Evolutionary conservation across 2,329 filamentous ascomycete species (phyloP).

Genomic region (Hysterium pulicare): DNA sequence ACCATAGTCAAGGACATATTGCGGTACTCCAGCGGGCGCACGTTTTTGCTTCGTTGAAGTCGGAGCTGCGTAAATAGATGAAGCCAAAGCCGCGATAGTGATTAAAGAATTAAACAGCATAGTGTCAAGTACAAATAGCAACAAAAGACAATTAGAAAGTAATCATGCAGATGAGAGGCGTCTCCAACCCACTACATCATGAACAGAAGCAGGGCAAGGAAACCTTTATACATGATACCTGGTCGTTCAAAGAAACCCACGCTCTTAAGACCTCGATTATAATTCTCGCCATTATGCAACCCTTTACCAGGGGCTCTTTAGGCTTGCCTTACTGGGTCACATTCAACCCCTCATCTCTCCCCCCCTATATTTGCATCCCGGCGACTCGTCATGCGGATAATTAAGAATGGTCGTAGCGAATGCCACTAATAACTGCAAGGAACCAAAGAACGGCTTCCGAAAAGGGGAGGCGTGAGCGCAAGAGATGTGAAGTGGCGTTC

Average conservation of each 20-base stretch:
- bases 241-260: not conserved
- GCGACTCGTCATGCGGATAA: not conserved
- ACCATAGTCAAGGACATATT: slow-evolving; percentile 40
- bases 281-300: not conserved
- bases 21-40: slow-evolving; percentile 26
- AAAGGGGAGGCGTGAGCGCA: not conserved
- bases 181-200: not conserved
- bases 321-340: not conserved
- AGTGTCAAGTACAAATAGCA: not conserved
- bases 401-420: not conserved
- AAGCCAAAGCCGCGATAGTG: not conserved
- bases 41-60: slow-evolving; percentile 18
- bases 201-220: not conserved
- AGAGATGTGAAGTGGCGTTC: not conserved
- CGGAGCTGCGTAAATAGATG: slow-evolving; percentile 11
- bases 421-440: not conserved
- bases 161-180: not conserved
- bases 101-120: slow-evolving; percentile 1
- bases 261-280: not conserved
- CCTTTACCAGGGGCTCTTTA: not conserved
- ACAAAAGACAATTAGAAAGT: not conserved
- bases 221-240: not conserved
- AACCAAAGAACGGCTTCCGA: not conserved
- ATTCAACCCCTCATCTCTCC: not conserved
- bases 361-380: not conserved